A percentile compares a stretch with the other conserved stretches of the same genome.
These are phyloP conservation scores for Brassica balearica DNA, from an alignment of 441 rosid species.

Conservation along the genomic window DNA sequence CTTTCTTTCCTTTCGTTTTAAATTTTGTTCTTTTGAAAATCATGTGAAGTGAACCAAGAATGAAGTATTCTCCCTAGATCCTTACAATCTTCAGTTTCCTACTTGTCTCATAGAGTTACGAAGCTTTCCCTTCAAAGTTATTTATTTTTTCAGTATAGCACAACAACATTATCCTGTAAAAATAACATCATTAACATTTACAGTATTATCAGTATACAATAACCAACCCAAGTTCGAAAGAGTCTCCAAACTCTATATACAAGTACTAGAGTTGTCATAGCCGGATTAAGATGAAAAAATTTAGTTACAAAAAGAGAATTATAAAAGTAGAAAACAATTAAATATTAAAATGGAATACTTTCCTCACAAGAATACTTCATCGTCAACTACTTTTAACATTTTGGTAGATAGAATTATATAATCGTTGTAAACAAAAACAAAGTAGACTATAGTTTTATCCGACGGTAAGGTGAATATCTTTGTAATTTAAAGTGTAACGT, in stretches of 20 bases:
- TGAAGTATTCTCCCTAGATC: constrained; percentile 47
- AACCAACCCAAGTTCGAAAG: not conserved
- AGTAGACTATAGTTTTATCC: not conserved
- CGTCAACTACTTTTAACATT: constrained; percentile 9
- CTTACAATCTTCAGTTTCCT: constrained; percentile 44
- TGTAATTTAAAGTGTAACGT: not conserved
- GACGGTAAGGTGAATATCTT: constrained; percentile 1
- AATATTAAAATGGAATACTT: not conserved
- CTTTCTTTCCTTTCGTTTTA: constrained; percentile 10
- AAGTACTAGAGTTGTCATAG: not conserved
- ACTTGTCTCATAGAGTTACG: constrained; percentile 32
- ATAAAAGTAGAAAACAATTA: not conserved
- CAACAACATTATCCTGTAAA: not conserved
- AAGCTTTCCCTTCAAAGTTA: constrained; percentile 33
- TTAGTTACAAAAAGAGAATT: constrained; percentile 5
- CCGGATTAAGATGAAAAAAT: not conserved
- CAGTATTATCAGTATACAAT: not conserved
- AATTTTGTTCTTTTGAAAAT: constrained; percentile 17
- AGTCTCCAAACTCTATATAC: not conserved
- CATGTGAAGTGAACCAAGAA: constrained; percentile 31
- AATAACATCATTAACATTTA: not conserved
- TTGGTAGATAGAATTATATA: not conserved
- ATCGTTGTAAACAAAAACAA: not conserved
- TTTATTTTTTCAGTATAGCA: not conserved
- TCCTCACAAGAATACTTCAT: constrained; percentile 13